Evolutionary conservation across 2,329 filamentous ascomycete genomes (phyloP), one percentile per base, ranked within the genome.

Genomic region (Verticillium klebahnii): DNA sequence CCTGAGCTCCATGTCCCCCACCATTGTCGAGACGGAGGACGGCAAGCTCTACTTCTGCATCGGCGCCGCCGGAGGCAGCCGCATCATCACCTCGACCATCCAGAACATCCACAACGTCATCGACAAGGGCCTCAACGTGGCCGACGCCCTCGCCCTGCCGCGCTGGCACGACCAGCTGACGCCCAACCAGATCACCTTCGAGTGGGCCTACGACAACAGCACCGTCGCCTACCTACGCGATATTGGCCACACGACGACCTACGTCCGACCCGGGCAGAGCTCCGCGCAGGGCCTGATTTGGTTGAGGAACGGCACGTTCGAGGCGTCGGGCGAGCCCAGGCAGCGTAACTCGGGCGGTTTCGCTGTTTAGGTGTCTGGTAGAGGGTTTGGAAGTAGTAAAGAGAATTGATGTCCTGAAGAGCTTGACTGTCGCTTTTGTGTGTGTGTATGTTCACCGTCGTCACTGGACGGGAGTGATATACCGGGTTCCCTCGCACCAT

Each of bases 31-130:
- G 68, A 81, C 86, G 32, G 75, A 84, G 1, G 87, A 93, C 61
- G 85, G 88, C 0, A 82, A 80, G 2, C 79, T 96, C 0, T 91
- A 89, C 70, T 84, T 93, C 63, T 81, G 89, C 19, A 85, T 90
- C 0, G 92, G 92, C 3, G 86, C 91, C 0, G 92, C 93, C 0
- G 93, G 93, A 1, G 93, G 93, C 0, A 92, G 88, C 52, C 83
- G 91, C 3, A 97, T 97, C 73, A 94, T 92, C 69, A 96, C 92
- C 0, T 79, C 91, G 0, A 94, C 89, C 0, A 82, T 93, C n/a
- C 92, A 95, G 74, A 89, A 88, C 61, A 78, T 93, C 4, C 87
- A 91, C 70, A 83, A 93, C 67, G 83, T 93, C 0, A 77, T 97
- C 0, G 92, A 96, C 67, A 82, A 84, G 39, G 75, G 75, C 3